Base-by-base conservation (phyloP, 495 filamentous ascomycete species). In the Cenococcum geophilum region DNA sequence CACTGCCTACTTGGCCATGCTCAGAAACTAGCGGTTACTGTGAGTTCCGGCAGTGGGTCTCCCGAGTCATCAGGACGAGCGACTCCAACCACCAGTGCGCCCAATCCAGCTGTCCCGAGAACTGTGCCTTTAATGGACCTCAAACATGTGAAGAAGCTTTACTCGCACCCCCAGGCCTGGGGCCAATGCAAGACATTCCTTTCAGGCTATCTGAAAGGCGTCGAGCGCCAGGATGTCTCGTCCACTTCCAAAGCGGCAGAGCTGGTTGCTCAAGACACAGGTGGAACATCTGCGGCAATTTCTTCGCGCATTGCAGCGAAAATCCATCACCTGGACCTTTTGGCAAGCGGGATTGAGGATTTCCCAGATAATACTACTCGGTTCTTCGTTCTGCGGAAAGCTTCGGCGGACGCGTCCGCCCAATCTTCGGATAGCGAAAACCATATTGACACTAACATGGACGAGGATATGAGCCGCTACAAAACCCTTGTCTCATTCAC, bases 81-180 rank as follows among this genome's bases (percentile, higher is more conserved):
- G 53, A 67, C 57, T n/a, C 68, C 64, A 10, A 69, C 62, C 27
- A n/a, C 49, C 52, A 57, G 35, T 40, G 32, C 56, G 27, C 62
- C 66, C 12, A 11, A 58, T 5, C 56, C 67, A 20, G 12, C 42
- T 18, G 64, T 68, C 53, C 72, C 77, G 8, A 58, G 58, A 37
- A 55, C 71, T 1, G 65, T 64, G 54, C 78, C 79, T 34, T 58
- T 76, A 18, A 60, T 64, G 23, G 60, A 65, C 51, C 63, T 88
- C 16, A 52, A 59, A 11, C 77, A 85, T 61, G 72, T 98, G 50
- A 61, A 59, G 48, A 69, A 68, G 43, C 51, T 76, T 1, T 95
- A 95, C 74, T 92, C 89, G 23, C 93, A 98, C 72, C 89, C 91
- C 16, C 93, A 97, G 75, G 93, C 89, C 34, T 93, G 91, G 78